phyloP scores from a whole-genome alignment of 345 rosid species.

The Cardamine resedifolia region DNA sequence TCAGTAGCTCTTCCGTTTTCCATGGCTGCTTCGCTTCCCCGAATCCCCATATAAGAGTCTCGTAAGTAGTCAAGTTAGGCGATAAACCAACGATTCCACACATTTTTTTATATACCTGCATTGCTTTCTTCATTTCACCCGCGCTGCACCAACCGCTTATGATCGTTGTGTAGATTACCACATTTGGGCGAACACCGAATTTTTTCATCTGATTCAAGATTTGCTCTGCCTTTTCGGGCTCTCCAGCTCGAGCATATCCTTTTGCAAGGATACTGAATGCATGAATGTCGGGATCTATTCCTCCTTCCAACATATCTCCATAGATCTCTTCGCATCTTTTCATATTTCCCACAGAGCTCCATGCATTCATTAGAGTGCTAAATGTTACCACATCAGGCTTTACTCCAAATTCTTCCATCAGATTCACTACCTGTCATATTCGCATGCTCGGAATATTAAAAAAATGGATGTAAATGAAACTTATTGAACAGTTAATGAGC shows the following conservation, averaged over 20 bases:
- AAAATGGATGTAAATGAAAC: not conserved
- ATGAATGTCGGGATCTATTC: constrained; percentile 75
- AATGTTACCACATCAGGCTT: constrained; percentile 83
- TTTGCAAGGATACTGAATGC: constrained; percentile 83
- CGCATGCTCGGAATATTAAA: not conserved
- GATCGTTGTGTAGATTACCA: constrained; percentile 77
- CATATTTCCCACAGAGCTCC: constrained; percentile 89
- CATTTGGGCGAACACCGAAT: constrained; percentile 64
- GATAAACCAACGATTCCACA: constrained; percentile 45
- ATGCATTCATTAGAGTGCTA: constrained; percentile 91
- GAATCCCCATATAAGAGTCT: constrained; percentile 87
- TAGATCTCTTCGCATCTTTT: constrained; percentile 80
- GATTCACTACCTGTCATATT: constrained; percentile 50
- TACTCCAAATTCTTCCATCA: constrained; percentile 71
- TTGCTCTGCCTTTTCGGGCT: constrained; percentile 69
- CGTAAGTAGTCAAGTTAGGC: constrained; percentile 78
- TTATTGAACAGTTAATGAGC: not conserved
- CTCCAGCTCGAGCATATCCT: constrained; percentile 76
- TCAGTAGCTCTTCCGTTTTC: constrained; percentile 76
- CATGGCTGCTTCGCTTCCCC: constrained; percentile 85
- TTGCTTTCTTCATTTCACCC: constrained; percentile 71
- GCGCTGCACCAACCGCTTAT: constrained; percentile 87
- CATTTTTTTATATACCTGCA: constrained; percentile 60
- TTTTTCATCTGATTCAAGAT: constrained; percentile 58
- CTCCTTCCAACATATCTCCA: constrained; percentile 67